Evolutionary conservation across 73 alveolate genomes (phyloP).

Genomic region (Paramecium tetraurelia): DNA sequence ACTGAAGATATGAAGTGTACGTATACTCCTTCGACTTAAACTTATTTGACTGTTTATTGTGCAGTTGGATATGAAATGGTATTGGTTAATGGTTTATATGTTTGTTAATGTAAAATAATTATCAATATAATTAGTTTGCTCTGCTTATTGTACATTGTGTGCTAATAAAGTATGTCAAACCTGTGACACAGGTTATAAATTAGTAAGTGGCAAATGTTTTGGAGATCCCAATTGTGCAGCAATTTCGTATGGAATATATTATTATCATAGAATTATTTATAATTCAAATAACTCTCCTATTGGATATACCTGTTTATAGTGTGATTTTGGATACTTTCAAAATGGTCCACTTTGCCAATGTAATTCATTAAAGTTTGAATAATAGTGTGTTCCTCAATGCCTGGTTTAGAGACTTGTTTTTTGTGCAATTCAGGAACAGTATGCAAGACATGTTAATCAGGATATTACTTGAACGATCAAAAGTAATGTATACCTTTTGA

Average conservation of each 20-base stretch:
- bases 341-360: not conserved
- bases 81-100: not conserved
- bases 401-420: not conserved
- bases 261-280: not conserved
- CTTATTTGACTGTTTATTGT: not conserved
- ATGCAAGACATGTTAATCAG: not conserved
- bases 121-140: not conserved
- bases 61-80: not conserved
- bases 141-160: not conserved
- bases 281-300: not conserved
- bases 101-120: not conserved
- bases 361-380: not conserved
- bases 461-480: not conserved
- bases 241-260: not conserved
- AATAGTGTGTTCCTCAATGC: not conserved
- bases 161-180: not conserved
- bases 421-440: not conserved
- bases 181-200: not conserved
- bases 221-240: not conserved
- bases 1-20: not conserved
- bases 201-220: not conserved
- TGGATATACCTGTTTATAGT: not conserved
- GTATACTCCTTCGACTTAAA: not conserved
- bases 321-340: not conserved
- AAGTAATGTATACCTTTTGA: not conserved